Base-by-base conservation (phyloP, 352 stramenopile species). In the Globisporangium polare region DNA sequence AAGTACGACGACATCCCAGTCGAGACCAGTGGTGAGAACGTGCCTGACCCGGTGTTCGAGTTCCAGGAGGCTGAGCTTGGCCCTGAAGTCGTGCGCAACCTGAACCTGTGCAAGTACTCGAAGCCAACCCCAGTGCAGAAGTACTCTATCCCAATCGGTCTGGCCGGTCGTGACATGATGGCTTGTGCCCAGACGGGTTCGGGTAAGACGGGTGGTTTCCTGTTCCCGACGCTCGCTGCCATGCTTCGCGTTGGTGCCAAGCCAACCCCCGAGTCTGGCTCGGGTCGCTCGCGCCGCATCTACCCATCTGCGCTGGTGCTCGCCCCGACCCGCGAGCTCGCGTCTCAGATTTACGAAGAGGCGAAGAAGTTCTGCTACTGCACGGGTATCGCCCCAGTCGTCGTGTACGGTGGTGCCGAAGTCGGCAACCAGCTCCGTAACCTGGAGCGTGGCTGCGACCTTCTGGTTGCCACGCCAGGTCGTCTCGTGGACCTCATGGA, bases 101-200 rank as follows among this genome's bases (percentile, higher is more conserved):
- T 97, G 45, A 75, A 95, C 47, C 77, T 97, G 18, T 97, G 89
- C 78, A 90, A 96, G 67, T 99, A 99, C 86, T 68, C 57, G 46
- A 98, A 96, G 69, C 97, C 98, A 24, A 99, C 98, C 33, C 98
- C 98, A 5, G 97, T 99, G 35, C 98, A 99, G 70, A 99, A 99
- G 82, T 99, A 99, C 83, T 98, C 91, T 57, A 98, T 99, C 59
- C 97, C 97, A 43, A 99, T 99, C 70, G 83, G 83, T 74, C 75
- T 91, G 20, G 78, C 77, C 3, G 95, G 93, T 56, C 90, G 96
- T 56, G 98, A 99, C 74, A 90, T 99, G 68, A 99, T 99, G 97
- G 97, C 97, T 7, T 99, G 96, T 87, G 90, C 98, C 15, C 98
- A 99, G 80, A 99, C 98, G 43, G 97, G 97, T 67, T 98, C 89